Percentiles rank a stretch among this genome's conserved stretches.
phyloP scores from a whole-genome alignment of 441 rosid genomes.

The Erodium chrysanthum region DNA sequence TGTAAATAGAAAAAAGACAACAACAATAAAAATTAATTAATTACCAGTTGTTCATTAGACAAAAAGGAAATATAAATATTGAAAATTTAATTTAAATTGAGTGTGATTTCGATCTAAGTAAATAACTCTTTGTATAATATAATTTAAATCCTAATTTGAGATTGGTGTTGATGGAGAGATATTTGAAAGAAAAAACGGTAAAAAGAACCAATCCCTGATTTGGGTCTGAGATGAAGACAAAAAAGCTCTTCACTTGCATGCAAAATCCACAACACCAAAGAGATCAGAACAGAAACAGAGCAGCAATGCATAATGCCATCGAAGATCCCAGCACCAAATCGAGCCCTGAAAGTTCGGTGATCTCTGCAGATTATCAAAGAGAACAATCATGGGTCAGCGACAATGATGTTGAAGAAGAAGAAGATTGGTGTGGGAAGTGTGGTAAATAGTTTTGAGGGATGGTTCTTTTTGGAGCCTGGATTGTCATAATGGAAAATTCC shows the following conservation, averaged over 20 bases:
- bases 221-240: background rate
- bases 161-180: background rate
- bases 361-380: background rate
- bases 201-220: background rate
- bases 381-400: background rate
- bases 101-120: too few relatives aligned
- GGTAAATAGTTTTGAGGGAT: background rate
- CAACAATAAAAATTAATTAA: background rate
- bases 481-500: background rate
- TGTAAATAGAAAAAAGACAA: background rate
- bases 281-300: background rate
- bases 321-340: background rate
- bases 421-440: background rate
- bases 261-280: background rate
- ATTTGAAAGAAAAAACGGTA: background rate
- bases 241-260: background rate
- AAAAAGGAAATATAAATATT: too few relatives aligned
- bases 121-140: too few relatives aligned
- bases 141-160: background rate
- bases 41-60: background rate
- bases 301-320: background rate
- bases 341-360: background rate
- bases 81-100: too few relatives aligned
- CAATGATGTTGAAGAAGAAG: background rate
- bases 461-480: background rate